phyloP scores from a whole-genome alignment of 768 basidiomycete species.

The Sutorius australiensis region DNA sequence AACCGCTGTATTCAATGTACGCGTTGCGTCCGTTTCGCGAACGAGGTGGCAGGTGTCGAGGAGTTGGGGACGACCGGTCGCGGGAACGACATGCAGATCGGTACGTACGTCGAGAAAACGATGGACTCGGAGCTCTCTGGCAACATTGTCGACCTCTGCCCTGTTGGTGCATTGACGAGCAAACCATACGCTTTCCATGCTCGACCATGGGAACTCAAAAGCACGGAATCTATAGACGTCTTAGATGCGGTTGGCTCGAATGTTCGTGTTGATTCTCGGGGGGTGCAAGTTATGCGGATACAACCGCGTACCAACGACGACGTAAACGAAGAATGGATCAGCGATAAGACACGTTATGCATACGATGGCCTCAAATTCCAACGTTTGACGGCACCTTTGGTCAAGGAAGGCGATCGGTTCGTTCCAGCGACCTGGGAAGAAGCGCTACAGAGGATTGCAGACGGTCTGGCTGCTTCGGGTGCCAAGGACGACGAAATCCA shows the following conservation, averaged over 20 bases:
- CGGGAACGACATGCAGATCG: constrained; percentile 98
- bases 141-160: constrained; percentile 95
- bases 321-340: constrained; percentile 99
- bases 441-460: constrained; percentile 70
- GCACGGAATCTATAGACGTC: constrained; percentile 94
- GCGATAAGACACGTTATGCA: constrained; percentile 96
- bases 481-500: constrained; percentile 92
- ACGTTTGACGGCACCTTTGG: constrained; percentile 85
- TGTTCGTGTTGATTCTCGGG: constrained; percentile 93
- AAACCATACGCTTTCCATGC: constrained; percentile 99
- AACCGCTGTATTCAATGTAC: constrained; percentile 99
- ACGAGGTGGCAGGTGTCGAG: constrained; percentile 98
- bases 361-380: constrained; percentile 96
- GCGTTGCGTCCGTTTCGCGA: constrained; percentile 97
- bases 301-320: constrained; percentile 96
- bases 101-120: constrained; percentile 96
- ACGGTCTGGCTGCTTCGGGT: constrained; percentile 76
- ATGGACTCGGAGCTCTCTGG: constrained; percentile 98
- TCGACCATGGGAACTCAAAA: constrained; percentile 97
- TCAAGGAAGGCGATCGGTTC: constrained; percentile 91
- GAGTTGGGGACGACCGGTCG: constrained; percentile 96
- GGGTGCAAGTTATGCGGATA: constrained; percentile 95
- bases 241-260: constrained; percentile 95
- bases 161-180: constrained; percentile 96
- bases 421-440: constrained; percentile 89